A percentile compares a stretch with the other conserved stretches of the same genome.
phyloP scores from a whole-genome alignment of 495 filamentous ascomycete species.

The Cairneyella variabilis region DNA sequence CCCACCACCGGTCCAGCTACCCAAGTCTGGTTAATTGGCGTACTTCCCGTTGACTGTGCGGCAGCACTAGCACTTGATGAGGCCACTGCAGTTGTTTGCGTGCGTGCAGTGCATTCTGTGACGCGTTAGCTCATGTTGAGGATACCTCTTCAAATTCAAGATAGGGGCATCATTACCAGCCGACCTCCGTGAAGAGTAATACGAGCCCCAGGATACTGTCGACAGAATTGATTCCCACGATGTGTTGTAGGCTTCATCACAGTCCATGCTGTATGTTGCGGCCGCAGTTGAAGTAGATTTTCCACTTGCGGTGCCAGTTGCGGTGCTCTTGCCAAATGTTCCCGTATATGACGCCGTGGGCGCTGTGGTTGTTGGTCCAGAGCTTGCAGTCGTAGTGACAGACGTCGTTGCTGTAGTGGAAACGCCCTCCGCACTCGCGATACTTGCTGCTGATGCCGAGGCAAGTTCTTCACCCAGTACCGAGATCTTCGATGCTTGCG shows the following conservation, averaged over 20 bases:
- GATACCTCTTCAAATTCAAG: too few species aligned
- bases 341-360: too few species aligned
- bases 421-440: neutral
- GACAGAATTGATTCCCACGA: neutral
- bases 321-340: neutral
- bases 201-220: conserved; percentile 4
- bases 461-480: conserved; percentile 2
- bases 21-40: conserved; percentile 7
- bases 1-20: conserved; percentile 19
- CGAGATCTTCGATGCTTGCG: conserved; percentile 17
- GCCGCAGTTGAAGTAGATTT: neutral
- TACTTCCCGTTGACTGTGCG: neutral
- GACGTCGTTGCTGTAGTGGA: neutral
- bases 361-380: too few species aligned
- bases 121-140: too few species aligned
- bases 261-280: neutral
- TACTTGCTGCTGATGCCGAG: neutral
- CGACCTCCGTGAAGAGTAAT: neutral
- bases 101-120: too few species aligned
- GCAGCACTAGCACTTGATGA: too few species aligned
- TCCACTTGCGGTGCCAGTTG: neutral
- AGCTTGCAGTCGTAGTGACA: neutral
- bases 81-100: too few species aligned
- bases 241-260: neutral
- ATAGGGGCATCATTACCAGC: neutral